Conservation (phyloP, 2,329 filamentous ascomycete genomes). For the Exophiala dermatitidis region DNA sequence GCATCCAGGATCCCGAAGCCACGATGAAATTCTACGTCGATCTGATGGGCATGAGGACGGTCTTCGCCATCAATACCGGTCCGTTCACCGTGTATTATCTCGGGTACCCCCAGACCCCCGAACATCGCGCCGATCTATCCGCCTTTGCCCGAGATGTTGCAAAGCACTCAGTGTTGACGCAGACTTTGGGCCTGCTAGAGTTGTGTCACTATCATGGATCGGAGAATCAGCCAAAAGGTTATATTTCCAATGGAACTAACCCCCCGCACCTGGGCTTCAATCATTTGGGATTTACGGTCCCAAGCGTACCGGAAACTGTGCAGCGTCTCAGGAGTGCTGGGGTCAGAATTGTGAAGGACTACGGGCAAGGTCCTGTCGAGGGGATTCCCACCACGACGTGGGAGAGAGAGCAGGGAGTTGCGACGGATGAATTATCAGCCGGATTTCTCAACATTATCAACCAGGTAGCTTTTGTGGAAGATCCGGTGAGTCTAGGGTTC, state of each 20-base stretch:
- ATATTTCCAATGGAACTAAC: constrained; percentile 28
- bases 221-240: constrained; percentile 24
- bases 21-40: constrained; percentile 35
- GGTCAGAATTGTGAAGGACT: constrained; percentile 33
- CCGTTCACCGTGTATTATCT: constrained; percentile 37
- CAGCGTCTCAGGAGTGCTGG: constrained; percentile 28
- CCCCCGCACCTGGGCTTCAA: constrained; percentile 33
- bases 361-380: constrained; percentile 26
- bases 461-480: constrained; percentile 33
- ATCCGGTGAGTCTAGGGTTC: constrained; percentile 30
- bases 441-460: constrained; percentile 31
- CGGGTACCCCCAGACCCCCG: constrained; percentile 30
- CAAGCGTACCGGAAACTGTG: constrained; percentile 30
- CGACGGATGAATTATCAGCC: constrained; percentile 25
- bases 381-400: constrained; percentile 22
- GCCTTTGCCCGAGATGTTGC: constrained; percentile 27
- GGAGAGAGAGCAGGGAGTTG: constrained; percentile 5
- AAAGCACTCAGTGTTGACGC: constrained; percentile 20
- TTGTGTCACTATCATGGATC: constrained; percentile 34
- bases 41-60: constrained; percentile 35
- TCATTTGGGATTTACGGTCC: constrained; percentile 35
- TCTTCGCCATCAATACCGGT: constrained; percentile 35
- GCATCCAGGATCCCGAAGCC: constrained; percentile 31
- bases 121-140: constrained; percentile 26
- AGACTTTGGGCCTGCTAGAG: constrained; percentile 33